A percentile compares a stretch with the other conserved stretches of the same genome.
Evolutionary conservation across 208 protist genomes (phyloP).

Genomic region (Crithidia acanthocephali): DNA sequence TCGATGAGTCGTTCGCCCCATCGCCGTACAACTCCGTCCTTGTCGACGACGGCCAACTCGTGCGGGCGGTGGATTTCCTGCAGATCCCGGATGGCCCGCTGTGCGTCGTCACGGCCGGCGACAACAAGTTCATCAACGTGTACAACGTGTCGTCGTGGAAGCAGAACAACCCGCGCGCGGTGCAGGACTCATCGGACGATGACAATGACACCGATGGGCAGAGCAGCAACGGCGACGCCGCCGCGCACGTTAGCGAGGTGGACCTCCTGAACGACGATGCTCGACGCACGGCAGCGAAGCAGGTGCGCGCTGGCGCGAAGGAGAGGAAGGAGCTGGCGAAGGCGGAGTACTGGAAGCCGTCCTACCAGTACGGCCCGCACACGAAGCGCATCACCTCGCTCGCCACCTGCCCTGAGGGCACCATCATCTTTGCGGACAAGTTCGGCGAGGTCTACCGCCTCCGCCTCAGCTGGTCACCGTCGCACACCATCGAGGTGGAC

Average conservation of each 20-base stretch:
- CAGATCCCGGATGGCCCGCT: constrained; percentile 62
- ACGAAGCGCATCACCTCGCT: constrained; percentile 84
- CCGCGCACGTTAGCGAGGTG: constrained; percentile 13
- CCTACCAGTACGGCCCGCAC: constrained; percentile 80
- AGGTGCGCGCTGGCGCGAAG: background rate
- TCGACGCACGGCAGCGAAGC: background rate
- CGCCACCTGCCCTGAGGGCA: constrained; percentile 51
- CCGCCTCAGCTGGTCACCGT: constrained; percentile 53
- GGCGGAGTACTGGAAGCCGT: constrained; percentile 44
- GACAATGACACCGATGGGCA: constrained; percentile 26
- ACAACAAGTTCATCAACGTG: constrained; percentile 82
- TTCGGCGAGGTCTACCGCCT: constrained; percentile 89
- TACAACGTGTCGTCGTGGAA: constrained; percentile 62
- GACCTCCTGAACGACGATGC: constrained; percentile 18
- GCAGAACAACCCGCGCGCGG: constrained; percentile 40
- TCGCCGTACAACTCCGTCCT: constrained; percentile 50
- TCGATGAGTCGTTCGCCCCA: constrained; percentile 28
- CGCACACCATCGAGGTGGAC: constrained; percentile 52
- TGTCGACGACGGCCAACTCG: constrained; percentile 75
- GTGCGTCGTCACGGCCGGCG: constrained; percentile 76
- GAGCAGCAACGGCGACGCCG: constrained; percentile 7
- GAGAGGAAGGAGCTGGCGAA: constrained; percentile 21
- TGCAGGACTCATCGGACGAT: constrained; percentile 32
- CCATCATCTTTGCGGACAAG: constrained; percentile 89
- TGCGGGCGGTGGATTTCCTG: constrained; percentile 70